These are phyloP conservation scores for Hericium alpestre DNA, from an alignment of 768 basidiomycete genomes.

Conservation along the genomic window DNA sequence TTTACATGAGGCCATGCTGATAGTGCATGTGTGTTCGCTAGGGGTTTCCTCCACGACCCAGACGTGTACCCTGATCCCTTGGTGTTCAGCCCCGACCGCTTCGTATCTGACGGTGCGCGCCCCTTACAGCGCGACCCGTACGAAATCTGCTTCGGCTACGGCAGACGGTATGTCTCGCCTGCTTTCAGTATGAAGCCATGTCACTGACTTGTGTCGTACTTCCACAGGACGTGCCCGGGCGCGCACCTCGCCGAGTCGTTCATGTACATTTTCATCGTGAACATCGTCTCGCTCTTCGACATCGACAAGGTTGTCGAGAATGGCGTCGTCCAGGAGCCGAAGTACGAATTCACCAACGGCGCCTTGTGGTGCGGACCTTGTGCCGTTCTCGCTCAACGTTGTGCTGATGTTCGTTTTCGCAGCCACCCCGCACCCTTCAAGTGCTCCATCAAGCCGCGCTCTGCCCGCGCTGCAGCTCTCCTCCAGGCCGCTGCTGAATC, in stretches of 20 bases:
- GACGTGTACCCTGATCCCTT: constrained; percentile 18
- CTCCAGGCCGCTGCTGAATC: background rate
- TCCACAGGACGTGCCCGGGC: constrained; percentile 11
- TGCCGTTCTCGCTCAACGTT: background rate
- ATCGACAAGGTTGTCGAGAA: constrained; percentile 8
- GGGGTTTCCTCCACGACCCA: constrained; percentile 21
- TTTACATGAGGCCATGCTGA: background rate
- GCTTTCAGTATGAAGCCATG: background rate
- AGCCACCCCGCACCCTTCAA: background rate
- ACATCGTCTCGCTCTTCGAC: constrained; percentile 12
- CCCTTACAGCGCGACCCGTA: constrained; percentile 14
- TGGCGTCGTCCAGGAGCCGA: constrained; percentile 11
- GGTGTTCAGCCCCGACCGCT: constrained; percentile 21
- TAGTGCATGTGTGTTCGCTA: constrained; percentile 1
- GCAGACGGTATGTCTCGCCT: constrained; percentile 13
- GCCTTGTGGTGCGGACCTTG: constrained; percentile 7
- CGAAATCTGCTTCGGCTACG: constrained; percentile 17
- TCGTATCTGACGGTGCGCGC: constrained; percentile 12
- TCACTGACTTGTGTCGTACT: too few species aligned
- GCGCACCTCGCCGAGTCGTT: constrained; percentile 12
- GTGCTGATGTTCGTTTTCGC: background rate
- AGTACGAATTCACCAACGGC: constrained; percentile 8
- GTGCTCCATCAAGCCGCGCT: background rate
- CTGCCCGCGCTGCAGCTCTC: background rate
- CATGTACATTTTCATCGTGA: constrained; percentile 11